A percentile compares a stretch with the other conserved stretches of the same genome.
Evolutionary conservation across 768 basidiomycete species (phyloP).

Genomic region (Suillus bovinus): DNA sequence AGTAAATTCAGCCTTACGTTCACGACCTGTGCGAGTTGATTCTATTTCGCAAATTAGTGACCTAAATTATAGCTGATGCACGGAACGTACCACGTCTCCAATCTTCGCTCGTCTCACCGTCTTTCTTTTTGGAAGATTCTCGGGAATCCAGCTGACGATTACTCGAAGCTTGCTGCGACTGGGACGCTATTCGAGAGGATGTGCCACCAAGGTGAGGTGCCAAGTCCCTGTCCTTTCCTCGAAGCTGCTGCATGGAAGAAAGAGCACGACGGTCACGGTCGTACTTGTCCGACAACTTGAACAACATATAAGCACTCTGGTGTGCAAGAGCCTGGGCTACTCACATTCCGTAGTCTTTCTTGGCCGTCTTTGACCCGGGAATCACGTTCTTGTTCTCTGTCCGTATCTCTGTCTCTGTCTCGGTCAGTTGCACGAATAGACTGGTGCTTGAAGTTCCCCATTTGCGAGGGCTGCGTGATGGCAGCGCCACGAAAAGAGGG

Average conservation of each 20-base stretch:
- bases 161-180: slow-evolving; percentile 34
- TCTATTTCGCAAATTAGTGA: slow-evolving; percentile 42
- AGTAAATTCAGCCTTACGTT: slow-evolving; percentile 46
- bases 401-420: slow-evolving; percentile 47
- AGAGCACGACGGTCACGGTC: slow-evolving; percentile 77
- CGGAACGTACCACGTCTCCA: slow-evolving; percentile 75
- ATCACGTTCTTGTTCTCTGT: slow-evolving; percentile 53
- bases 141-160: slow-evolving; percentile 58
- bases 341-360: slow-evolving; percentile 73
- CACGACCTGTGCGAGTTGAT: slow-evolving; percentile 50
- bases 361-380: slow-evolving; percentile 74
- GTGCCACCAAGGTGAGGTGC: slow-evolving; percentile 57
- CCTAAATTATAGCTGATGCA: slow-evolving; percentile 15
- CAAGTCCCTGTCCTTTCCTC: slow-evolving; percentile 67
- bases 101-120: slow-evolving; percentile 75
- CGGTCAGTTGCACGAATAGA: slow-evolving; percentile 71
- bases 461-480: slow-evolving; percentile 81
- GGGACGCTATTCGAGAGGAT: slow-evolving; percentile 41
- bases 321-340: slow-evolving; percentile 25
- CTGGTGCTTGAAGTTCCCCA: slow-evolving; percentile 93
- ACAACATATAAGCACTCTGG: slow-evolving; percentile 3
- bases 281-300: slow-evolving; percentile 82
- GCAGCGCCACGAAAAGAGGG: slow-evolving; percentile 65
- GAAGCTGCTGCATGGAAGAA: slow-evolving; percentile 45
- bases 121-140: slow-evolving; percentile 65